Conservation (phyloP, 169 alveolate species). For the Babesia ovis region DNA sequence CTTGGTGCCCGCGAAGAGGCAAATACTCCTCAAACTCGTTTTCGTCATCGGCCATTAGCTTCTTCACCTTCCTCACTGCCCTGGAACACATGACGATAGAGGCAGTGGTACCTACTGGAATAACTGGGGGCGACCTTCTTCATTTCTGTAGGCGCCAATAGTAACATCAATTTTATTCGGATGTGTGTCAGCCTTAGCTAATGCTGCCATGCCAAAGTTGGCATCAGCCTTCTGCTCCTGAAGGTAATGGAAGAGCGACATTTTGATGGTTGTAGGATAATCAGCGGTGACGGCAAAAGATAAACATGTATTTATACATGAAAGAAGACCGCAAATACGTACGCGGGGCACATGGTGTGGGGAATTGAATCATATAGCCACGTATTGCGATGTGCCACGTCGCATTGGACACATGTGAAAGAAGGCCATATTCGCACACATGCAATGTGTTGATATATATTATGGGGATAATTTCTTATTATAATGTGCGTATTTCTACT, state of each 20-base stretch:
- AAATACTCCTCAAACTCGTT: constrained; percentile 63
- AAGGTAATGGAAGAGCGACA: constrained; percentile 47
- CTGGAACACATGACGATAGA: background rate
- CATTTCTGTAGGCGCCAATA: constrained; percentile 57
- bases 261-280: background rate
- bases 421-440: too few relatives aligned
- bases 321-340: background rate
- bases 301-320: background rate
- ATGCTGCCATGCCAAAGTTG: constrained; percentile 50
- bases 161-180: constrained; percentile 60
- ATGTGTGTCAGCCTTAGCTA: constrained; percentile 53
- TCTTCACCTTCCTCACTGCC: constrained; percentile 46
- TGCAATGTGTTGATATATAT: too few relatives aligned
- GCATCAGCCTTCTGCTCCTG: constrained; percentile 32
- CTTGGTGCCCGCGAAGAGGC: constrained; percentile 45
- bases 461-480: too few relatives aligned
- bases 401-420: too few relatives aligned
- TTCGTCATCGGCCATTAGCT: constrained; percentile 31
- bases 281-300: background rate
- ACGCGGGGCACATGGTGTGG: background rate
- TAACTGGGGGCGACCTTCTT: constrained; percentile 43
- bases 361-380: background rate
- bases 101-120: constrained; percentile 25
- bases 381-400: background rate
- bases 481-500: background rate